These are phyloP conservation scores for Blastobotrys aristatus DNA, from an alignment of 1,139 yeast species.

Conservation along the genomic window DNA sequence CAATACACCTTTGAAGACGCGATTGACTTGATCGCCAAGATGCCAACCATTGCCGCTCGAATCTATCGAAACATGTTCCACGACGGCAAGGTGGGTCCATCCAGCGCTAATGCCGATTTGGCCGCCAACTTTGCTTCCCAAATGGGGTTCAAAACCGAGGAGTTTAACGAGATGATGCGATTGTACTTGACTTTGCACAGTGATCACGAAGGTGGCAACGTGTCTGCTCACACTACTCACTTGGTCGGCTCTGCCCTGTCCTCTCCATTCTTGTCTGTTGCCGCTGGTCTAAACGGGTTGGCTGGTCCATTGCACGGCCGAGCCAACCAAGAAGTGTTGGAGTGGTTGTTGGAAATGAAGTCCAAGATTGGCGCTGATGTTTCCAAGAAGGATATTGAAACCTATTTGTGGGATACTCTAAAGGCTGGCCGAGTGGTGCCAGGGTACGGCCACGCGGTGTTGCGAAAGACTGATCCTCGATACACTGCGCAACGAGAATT, in stretches of 20 bases:
- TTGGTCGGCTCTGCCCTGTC: constrained; percentile 94
- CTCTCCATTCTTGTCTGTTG: constrained; percentile 85
- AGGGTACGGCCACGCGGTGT: constrained; percentile 96
- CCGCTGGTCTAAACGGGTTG: constrained; percentile 94
- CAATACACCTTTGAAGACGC: constrained; percentile 62
- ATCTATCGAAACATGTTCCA: constrained; percentile 63
- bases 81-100: constrained; percentile 75
- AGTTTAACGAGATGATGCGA: constrained; percentile 89
- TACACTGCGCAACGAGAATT: constrained; percentile 98
- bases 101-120: constrained; percentile 78
- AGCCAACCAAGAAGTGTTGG: constrained; percentile 97
- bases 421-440: constrained; percentile 94
- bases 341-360: constrained; percentile 85
- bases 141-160: constrained; percentile 74
- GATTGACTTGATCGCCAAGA: constrained; percentile 57
- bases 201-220: constrained; percentile 99
- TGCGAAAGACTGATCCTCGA: constrained; percentile 96
- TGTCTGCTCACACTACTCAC: constrained; percentile 96
- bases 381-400: constrained; percentile 67
- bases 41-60: constrained; percentile 61
- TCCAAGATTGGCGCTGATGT: constrained; percentile 70
- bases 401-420: constrained; percentile 86
- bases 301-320: constrained; percentile 99
- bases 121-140: constrained; percentile 86
- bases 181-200: constrained; percentile 94